Base-by-base conservation (phyloP, 306 rosid genomes). In the Cicer chorassanicum region DNA sequence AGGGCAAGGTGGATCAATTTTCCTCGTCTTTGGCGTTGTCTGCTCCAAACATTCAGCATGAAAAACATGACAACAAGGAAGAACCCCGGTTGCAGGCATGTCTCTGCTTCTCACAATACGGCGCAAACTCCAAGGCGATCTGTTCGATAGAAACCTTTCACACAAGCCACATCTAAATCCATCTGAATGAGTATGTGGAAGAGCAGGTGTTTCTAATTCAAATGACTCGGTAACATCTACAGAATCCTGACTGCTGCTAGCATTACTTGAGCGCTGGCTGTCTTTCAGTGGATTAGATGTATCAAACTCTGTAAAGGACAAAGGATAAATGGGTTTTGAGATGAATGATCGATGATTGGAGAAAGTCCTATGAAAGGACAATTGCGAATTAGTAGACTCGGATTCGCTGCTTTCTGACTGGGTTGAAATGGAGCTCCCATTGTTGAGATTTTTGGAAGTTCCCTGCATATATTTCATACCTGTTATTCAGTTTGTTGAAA, bases 31-130 rank as follows among this genome's bases (percentile, higher is more conserved):
- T 4, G 93, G 91, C 0, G 91, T 94, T 34, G 88, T 76, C 70
- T 88, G 97, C 64, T 92, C 95, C 83, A 94, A 84, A 82, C 99
- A 94, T 72, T 90, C 97, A 7, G 95, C 97, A 74, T 92, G 97
- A 73, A 88, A 92, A 60, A 84, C 91, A 57, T 94, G 98, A 43
- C 81, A 68, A 65, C 97, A 94, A 7, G 92, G 85, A 76, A 92
- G 97, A 71, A 94, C 93, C 38, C 95, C 93, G 0, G 91, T 77
- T 4, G 88, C 82, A 15, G 97, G 97, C 96, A 94, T 87, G 87
- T 92, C 96, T 44, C 89, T 86, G 75, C 97, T 92, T 82, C 89
- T 90, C 80, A 92, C 96, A 29, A 94, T 94, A 13, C 96, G 81
- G 16, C 91, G 91, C 46, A 89, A 84, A 79, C 96, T 85, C 97